Conservation (phyloP, 345 rosid species). For the Firmiana major region DNA sequence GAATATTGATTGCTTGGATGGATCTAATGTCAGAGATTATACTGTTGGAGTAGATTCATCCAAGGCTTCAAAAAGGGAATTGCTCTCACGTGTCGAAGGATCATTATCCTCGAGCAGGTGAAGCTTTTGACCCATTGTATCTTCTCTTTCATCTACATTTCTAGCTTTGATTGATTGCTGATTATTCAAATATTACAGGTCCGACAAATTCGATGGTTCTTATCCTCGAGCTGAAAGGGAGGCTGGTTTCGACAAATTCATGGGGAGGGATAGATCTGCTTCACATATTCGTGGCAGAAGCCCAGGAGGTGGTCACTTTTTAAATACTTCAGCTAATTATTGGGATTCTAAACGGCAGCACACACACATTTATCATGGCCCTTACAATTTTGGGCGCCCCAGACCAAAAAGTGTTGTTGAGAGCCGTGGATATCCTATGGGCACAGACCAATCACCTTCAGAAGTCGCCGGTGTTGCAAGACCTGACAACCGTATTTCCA, state of each 20-base stretch:
- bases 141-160: neutral
- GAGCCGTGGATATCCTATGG: conserved; percentile 22
- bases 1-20: conserved; percentile 29
- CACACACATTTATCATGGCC: conserved; percentile 27
- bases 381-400: conserved; percentile 26
- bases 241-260: conserved; percentile 22
- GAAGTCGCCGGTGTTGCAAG: conserved; percentile 11
- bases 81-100: conserved; percentile 24
- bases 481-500: conserved; percentile 24
- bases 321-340: conserved; percentile 20
- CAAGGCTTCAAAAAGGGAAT: conserved; percentile 25
- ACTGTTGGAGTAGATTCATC: conserved; percentile 23
- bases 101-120: conserved; percentile 36
- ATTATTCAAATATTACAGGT: conserved; percentile 33
- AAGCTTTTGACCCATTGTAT: conserved; percentile 6
- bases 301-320: conserved; percentile 27
- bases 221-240: conserved; percentile 26
- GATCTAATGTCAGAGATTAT: conserved; percentile 20
- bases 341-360: conserved; percentile 34
- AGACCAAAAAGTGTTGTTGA: conserved; percentile 32
- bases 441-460: conserved; percentile 25
- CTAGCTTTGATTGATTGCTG: conserved; percentile 3
- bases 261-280: conserved; percentile 37
- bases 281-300: conserved; percentile 31
- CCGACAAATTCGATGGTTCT: conserved; percentile 27